These are phyloP conservation scores for Macrocybe gigantea DNA, from an alignment of 768 basidiomycete species.

Conservation along the genomic window DNA sequence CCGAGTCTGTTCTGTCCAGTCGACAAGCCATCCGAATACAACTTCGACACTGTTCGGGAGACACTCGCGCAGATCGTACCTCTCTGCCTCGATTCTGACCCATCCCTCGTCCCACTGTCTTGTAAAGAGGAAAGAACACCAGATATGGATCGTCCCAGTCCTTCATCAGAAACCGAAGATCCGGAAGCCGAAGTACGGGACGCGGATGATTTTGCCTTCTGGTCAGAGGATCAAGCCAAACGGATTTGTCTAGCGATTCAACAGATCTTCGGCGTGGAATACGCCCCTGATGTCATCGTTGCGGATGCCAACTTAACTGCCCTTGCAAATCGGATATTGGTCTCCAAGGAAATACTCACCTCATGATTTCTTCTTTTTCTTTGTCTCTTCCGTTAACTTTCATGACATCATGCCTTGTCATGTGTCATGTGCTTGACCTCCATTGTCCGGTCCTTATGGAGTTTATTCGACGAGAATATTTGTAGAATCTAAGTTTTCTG, in stretches of 20 bases:
- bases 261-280: slow-evolving; percentile 83
- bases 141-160: background rate
- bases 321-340: slow-evolving; percentile 77
- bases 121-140: slow-evolving; percentile 31
- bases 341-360: slow-evolving; percentile 58
- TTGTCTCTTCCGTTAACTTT: too few species aligned
- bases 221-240: slow-evolving; percentile 86
- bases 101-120: slow-evolving; percentile 69
- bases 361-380: background rate
- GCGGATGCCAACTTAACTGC: slow-evolving; percentile 91
- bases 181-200: slow-evolving; percentile 45
- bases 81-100: slow-evolving; percentile 83
- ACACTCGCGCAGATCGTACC: slow-evolving; percentile 74
- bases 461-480: too few species aligned
- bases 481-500: too few species aligned
- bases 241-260: slow-evolving; percentile 77
- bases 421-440: too few species aligned
- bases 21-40: slow-evolving; percentile 56
- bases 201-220: slow-evolving; percentile 92
- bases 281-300: slow-evolving; percentile 83
- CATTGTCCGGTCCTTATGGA: too few species aligned
- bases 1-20: slow-evolving; percentile 37
- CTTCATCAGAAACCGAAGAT: background rate
- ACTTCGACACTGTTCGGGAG: slow-evolving; percentile 59
- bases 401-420: too few species aligned